Evolutionary conservation across 805 yeast genomes (phyloP), one percentile per base, ranked within the genome.

Genomic region (Saturnispora ahearnii): DNA sequence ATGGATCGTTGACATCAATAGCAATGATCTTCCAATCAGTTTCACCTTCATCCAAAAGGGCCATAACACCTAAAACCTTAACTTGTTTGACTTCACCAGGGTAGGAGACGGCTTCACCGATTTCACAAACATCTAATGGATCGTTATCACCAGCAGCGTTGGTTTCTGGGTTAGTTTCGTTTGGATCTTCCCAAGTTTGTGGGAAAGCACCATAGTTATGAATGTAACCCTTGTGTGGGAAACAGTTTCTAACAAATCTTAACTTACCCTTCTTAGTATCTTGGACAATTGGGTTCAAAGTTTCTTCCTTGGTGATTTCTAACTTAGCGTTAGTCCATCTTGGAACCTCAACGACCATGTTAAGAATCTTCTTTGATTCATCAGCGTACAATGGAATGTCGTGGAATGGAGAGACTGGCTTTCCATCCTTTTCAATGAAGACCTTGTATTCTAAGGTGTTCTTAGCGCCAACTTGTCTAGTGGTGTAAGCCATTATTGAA

Each of bases 141-240:
- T 86, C 95, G 61, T 85, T 82, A 67, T 86, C 95, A 68, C 93
- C 93, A 53, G 72, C 79, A 62, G 71, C 81, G 67, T 70, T 80
- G 61, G 78, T 84, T 72, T 78, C 86, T 71, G 80, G 79, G 68
- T 72, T 86, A 64, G 69, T 66, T 65, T 59, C 75, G 61, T 71
- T 79, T 68, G 81, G 87, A 62, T 83, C 87, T 68, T 83, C 89
- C 89, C 89, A 83, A 44, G 89, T 83, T 70, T 91, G 97, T 58
- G 98, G 98, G 79, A 91, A 85, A 45, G 97, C 97, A 69, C 98
- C 99, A 69, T 91, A 91, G 76, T 93, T 93, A 76, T 89, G 96
- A 60, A 91, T 91, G 77, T 93, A 91, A 61, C 99, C 99, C 69
- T 93, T 95, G 76, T 87, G 96, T 48, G 99, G 99, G 87, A 91